Evolutionary conservation across 1,284 basidiomycete genomes (phyloP).

Genomic region (Cyathus pygmaeus): DNA sequence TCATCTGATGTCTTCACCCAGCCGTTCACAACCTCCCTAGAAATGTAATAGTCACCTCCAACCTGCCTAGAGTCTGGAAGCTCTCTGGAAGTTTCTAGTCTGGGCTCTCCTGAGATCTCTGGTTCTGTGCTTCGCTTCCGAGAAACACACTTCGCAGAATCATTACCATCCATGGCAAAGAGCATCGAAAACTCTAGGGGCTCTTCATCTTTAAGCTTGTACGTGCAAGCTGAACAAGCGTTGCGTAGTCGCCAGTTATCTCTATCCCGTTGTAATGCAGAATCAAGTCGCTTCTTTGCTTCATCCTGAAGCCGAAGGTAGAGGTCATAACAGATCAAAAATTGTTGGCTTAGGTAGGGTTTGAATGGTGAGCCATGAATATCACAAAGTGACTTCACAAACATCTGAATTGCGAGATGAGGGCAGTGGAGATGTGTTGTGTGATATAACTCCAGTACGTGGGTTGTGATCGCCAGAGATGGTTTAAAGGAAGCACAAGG

Average conservation of each 20-base stretch:
- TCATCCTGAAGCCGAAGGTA: slow-evolving; percentile 6
- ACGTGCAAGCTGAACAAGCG: slow-evolving; percentile 36
- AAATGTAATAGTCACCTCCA: slow-evolving; percentile 22
- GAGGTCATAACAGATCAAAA: slow-evolving; percentile 7
- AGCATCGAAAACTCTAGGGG: slow-evolving; percentile 27
- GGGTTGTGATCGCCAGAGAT: not conserved
- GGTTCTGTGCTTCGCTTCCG: not conserved
- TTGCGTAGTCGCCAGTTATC: slow-evolving; percentile 10
- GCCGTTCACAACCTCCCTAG: slow-evolving; percentile 19
- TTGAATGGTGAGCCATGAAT: slow-evolving; percentile 15
- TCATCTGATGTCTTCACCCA: slow-evolving; percentile 13
- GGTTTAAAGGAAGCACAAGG: too few species aligned
- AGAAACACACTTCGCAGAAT: slow-evolving; percentile 36
- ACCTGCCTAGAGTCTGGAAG: slow-evolving; percentile 9
- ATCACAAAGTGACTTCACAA: slow-evolving; percentile 12
- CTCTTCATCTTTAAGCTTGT: slow-evolving; percentile 26
- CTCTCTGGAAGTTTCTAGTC: not conserved
- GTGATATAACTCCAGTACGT: slow-evolving; percentile 3
- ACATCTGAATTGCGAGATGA: slow-evolving; percentile 5
- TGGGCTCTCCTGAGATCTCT: not conserved
- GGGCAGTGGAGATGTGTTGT: slow-evolving; percentile 10
- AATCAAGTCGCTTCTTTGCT: not conserved
- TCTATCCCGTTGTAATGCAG: slow-evolving; percentile 3
- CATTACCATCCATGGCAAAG: slow-evolving; percentile 43
- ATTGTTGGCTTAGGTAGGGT: slow-evolving; percentile 7